Evolutionary conservation across 345 rosid genomes (phyloP), one percentile per base, ranked within the genome.

Genomic region (Mallotus nudiflorus): DNA sequence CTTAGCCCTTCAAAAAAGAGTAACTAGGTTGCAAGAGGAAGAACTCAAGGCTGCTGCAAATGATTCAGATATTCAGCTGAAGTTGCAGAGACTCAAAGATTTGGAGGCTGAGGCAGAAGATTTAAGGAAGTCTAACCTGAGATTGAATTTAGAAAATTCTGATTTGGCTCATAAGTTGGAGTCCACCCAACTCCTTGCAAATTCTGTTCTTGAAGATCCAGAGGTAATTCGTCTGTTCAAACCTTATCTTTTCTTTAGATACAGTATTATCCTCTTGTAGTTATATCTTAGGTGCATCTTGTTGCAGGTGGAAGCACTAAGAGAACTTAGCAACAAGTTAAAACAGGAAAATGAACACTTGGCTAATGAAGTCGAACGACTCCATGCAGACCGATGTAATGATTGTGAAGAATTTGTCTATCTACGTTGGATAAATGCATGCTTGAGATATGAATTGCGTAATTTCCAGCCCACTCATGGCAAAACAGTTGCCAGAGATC

Each of bases 381-480:
- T 90, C 40, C 89, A 78, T 75, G 89, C 82, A 0, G 93, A 86
- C 66, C 73, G 96, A 74, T 90, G 89, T 45, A 65, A 78, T 63
- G 93, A 91, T 71, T 80, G 81, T 3, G 97, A 91, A 71, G 87
- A 95, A 77, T 72, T 90, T 7, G 97, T 91, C 56, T 95, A 95
- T 74, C 92, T 95, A 9, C 83, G 86, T 44, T 95, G 99, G 99
- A 68, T 95, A 52, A 95, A 95, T 20, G 97, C 99, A 66, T 95
- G 99, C 71, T 78, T 95, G 68, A 77, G 99, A 39, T 82, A 86
- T 27, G 97, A 95, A 84, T 79, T 95, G 69, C 83, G 96, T 44
- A 85, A 90, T 61, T 89, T 85, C 77, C 82, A 89, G 67, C 87
- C 89, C 9, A 83, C 81, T 0, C 8, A 81, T 0, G 97, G 92